These are phyloP conservation scores for Pseudozyma thailandica DNA, from an alignment of 1,284 basidiomycete species.

Conservation along the genomic window DNA sequence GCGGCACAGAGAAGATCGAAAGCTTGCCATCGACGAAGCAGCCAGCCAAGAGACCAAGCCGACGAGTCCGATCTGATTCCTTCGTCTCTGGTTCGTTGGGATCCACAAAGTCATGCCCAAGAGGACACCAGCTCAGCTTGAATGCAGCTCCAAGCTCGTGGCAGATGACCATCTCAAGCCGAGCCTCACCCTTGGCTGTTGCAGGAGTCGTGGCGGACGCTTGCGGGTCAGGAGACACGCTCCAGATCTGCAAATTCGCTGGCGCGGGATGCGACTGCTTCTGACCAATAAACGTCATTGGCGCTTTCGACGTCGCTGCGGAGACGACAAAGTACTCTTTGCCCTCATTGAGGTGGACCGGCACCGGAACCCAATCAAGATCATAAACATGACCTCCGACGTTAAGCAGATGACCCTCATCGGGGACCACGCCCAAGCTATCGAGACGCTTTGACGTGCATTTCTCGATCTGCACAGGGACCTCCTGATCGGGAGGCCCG, in stretches of 20 bases:
- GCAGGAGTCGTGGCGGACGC: background rate
- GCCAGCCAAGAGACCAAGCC: conserved; percentile 42
- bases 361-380: conserved; percentile 50
- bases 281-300: conserved; percentile 31
- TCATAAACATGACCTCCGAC: conserved; percentile 49
- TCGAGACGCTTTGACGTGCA: conserved; percentile 24
- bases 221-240: conserved; percentile 29
- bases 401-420: conserved; percentile 49
- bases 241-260: conserved; percentile 52
- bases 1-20: conserved; percentile 39
- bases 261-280: conserved; percentile 7
- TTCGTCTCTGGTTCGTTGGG: background rate
- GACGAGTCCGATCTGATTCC: background rate
- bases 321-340: conserved; percentile 48
- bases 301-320: conserved; percentile 11
- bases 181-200: conserved; percentile 17
- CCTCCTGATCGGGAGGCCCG: conserved; percentile 25
- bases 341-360: conserved; percentile 40
- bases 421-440: conserved; percentile 21
- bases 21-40: conserved; percentile 47
- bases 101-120: conserved; percentile 25
- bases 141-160: conserved; percentile 31
- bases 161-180: conserved; percentile 41
- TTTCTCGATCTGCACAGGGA: conserved; percentile 16
- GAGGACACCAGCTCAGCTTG: conserved; percentile 41